These are phyloP conservation scores for Trichomonascus vanleenenianus DNA, from an alignment of 805 yeast species.

Conservation along the genomic window DNA sequence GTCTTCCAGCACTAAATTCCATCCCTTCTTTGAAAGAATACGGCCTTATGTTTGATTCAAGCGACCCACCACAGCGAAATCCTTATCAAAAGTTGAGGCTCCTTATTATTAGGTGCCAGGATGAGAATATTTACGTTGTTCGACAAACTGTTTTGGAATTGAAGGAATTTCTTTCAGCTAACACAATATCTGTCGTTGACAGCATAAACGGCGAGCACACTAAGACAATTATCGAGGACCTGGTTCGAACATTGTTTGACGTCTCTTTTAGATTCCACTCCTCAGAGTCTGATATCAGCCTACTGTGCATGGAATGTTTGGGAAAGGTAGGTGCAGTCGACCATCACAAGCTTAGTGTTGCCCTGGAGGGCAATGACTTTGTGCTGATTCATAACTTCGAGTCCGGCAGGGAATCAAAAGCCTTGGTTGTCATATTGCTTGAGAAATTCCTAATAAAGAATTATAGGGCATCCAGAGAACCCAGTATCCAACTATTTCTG, in stretches of 20 bases:
- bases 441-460: conserved; percentile 69
- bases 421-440: conserved; percentile 57
- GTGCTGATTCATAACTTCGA: conserved; percentile 56
- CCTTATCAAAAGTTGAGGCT: background rate
- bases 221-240: conserved; percentile 5
- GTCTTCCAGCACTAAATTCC: conserved; percentile 12
- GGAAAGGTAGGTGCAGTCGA: conserved; percentile 76
- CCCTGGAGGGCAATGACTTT: conserved; percentile 35
- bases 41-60: background rate
- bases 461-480: conserved; percentile 86
- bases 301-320: conserved; percentile 58
- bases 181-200: conserved; percentile 6
- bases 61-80: background rate
- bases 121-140: conserved; percentile 64
- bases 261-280: conserved; percentile 22
- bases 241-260: conserved; percentile 23
- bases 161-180: conserved; percentile 35
- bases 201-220: too few relatives aligned
- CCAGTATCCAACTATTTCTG: conserved; percentile 70
- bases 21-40: background rate
- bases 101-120: conserved; percentile 46
- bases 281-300: conserved; percentile 35
- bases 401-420: conserved; percentile 51
- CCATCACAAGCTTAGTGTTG: conserved; percentile 44
- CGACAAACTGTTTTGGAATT: conserved; percentile 64